Evolutionary conservation across 352 stramenopile species (phyloP).

Genomic region (Phytophthora ohioensis): DNA sequence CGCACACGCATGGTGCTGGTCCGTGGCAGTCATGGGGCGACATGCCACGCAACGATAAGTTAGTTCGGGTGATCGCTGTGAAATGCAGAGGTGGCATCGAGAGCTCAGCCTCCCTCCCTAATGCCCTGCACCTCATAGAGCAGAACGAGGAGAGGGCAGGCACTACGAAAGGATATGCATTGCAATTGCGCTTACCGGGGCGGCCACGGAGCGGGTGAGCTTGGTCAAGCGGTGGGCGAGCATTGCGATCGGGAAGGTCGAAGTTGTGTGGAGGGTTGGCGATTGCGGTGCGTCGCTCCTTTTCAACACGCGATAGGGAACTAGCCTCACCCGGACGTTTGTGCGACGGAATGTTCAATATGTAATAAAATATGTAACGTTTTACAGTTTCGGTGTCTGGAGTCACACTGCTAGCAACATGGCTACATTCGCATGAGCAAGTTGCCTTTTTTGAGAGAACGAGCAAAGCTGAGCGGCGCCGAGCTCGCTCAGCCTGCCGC

Average conservation of each 20-base stretch:
- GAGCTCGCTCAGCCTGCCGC: conserved; percentile 9
- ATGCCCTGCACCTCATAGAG: neutral
- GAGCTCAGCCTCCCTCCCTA: neutral
- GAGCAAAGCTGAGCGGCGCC: conserved; percentile 11
- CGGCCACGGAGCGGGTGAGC: conserved; percentile 32
- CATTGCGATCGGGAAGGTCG: conserved; percentile 26
- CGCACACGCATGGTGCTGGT: conserved; percentile 24
- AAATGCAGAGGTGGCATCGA: neutral
- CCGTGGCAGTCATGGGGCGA: conserved; percentile 12
- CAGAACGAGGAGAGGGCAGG: neutral
- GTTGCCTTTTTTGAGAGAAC: conserved; percentile 20
- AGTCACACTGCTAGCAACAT: neutral
- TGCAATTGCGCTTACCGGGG: conserved; percentile 22
- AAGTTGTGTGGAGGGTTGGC: conserved; percentile 25
- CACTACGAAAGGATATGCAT: neutral
- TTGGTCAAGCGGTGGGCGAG: conserved; percentile 36
- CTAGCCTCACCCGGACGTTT: neutral
- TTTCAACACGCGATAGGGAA: conserved; percentile 9
- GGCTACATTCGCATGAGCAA: conserved; percentile 14
- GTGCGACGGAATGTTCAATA: neutral
- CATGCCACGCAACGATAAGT: conserved; percentile 10
- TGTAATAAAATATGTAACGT: neutral
- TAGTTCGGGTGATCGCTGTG: conserved; percentile 12
- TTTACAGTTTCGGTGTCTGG: neutral
- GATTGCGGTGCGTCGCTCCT: conserved; percentile 13